phyloP scores from a whole-genome alignment of 257 asterid species.

The Sherardia arvensis region DNA sequence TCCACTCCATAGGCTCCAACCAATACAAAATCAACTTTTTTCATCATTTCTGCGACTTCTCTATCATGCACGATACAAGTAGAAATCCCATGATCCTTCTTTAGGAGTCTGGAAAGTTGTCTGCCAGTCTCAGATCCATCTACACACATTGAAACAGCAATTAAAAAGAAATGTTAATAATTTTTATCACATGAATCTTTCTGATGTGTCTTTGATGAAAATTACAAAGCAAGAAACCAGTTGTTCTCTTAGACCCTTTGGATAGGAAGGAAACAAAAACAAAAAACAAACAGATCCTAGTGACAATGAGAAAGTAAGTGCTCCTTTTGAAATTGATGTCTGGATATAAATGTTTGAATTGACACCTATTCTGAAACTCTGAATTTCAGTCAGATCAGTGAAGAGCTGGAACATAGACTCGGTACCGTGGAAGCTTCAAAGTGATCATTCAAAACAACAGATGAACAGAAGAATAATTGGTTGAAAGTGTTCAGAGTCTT shows the following conservation, averaged over 20 bases:
- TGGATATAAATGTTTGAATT: background rate
- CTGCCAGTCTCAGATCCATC: background rate
- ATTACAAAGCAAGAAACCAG: too few relatives aligned
- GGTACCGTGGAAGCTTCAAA: slow-evolving; percentile 85
- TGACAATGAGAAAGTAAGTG: slow-evolving; percentile 9
- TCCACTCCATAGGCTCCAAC: background rate
- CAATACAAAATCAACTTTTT: background rate
- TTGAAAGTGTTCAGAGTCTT: too few relatives aligned
- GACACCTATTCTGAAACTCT: background rate
- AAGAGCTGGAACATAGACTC: slow-evolving; percentile 80
- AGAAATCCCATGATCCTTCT: background rate
- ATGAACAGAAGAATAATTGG: slow-evolving; percentile 65
- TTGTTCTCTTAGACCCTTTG: background rate
- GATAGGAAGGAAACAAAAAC: too few relatives aligned
- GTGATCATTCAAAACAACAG: slow-evolving; percentile 78
- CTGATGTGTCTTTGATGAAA: background rate
- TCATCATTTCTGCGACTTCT: background rate
- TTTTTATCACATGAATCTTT: too few relatives aligned
- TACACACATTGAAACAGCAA: too few relatives aligned
- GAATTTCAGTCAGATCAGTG: slow-evolving; percentile 53
- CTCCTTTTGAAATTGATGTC: background rate
- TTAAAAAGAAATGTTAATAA: too few relatives aligned
- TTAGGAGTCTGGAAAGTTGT: background rate
- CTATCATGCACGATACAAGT: background rate
- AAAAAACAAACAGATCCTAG: background rate